phyloP scores from a whole-genome alignment of 306 rosid genomes.

The Quercus wislizeni region DNA sequence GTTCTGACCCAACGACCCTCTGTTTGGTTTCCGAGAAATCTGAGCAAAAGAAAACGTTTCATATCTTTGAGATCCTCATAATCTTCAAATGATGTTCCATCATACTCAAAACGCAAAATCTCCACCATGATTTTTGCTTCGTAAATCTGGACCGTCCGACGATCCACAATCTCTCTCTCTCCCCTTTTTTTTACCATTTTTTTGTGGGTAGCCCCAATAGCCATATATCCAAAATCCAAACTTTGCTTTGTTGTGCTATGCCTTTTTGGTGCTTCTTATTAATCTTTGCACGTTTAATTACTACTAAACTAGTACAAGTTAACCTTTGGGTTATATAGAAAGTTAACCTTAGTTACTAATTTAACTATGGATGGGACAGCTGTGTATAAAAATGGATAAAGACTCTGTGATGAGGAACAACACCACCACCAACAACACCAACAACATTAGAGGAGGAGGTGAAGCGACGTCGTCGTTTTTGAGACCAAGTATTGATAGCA shows the following conservation, averaged over 20 bases:
- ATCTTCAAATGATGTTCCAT: neutral
- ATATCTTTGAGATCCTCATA: neutral
- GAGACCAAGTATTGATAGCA: conserved; percentile 44
- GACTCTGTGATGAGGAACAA: conserved; percentile 37
- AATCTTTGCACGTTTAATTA: neutral
- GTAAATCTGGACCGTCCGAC: conserved; percentile 3
- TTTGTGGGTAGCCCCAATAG: neutral
- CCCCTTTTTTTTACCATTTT: neutral
- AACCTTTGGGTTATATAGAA: conserved; percentile 18
- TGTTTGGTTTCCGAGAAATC: conserved; percentile 4
- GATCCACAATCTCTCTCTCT: neutral
- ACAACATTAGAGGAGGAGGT: conserved; percentile 14
- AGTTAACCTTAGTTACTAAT: conserved; percentile 27
- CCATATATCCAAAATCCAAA: neutral
- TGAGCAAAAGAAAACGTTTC: neutral
- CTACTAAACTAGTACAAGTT: neutral
- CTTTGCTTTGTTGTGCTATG: neutral
- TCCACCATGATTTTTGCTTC: neutral
- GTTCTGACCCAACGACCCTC: neutral
- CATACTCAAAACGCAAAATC: neutral
- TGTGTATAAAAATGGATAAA: conserved; percentile 51
- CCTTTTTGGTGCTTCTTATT: neutral
- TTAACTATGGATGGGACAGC: conserved; percentile 31
- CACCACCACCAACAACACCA: conserved; percentile 17
- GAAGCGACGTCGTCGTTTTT: conserved; percentile 48